Base-by-base conservation (phyloP, 2,329 filamentous ascomycete species). In the Fusarium sp. region DNA sequence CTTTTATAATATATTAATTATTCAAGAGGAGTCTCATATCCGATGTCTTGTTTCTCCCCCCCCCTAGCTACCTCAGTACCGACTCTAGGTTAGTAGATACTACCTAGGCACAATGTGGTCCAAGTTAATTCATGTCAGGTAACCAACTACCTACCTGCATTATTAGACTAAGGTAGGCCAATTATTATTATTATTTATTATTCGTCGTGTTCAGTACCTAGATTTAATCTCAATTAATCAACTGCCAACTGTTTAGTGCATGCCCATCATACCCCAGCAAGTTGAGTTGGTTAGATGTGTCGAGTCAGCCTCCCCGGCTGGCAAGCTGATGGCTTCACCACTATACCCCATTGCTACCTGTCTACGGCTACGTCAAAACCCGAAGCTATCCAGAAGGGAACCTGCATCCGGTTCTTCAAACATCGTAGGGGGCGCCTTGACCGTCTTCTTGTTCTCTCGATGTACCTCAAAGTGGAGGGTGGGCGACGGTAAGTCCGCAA, bases 331-430 rank as follows among this genome's bases (percentile, higher is more conserved):
- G 12, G 18, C 24, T 27, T 53, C 10, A 20, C 25, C 24, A 22
- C 13, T 7, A 16, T 29, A 13, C 18, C 13, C 41, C 41, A 22
- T 11, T 22, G 8, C 16, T 27, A 22, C n/a, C 32, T 20, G n/a
- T 7, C 32, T 52, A 22, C 11, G 22, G 4, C 9, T 52, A 18
- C 11, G 25, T 59, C 74, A 98, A 77, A 98, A 96, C 2, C 95
- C 95, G 86, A 98, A 98, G 78, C 88, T 94, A 83, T 98, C 95
- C 74, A 98, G 84, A 76, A 99, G 81, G 63, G 93, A 95, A 78
- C 89, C 93, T 29, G 92, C 87, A 81, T 97, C 94, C n/a, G 96
- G 96, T 80, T 99, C 96, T 74, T 97, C 87, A 78, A 98, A 98
- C 68, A 91, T 90, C 22, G 91, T 94, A 3, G 94, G 90, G 18